Conservation (phyloP, 768 basidiomycete genomes). For the Leccinum broughii region DNA sequence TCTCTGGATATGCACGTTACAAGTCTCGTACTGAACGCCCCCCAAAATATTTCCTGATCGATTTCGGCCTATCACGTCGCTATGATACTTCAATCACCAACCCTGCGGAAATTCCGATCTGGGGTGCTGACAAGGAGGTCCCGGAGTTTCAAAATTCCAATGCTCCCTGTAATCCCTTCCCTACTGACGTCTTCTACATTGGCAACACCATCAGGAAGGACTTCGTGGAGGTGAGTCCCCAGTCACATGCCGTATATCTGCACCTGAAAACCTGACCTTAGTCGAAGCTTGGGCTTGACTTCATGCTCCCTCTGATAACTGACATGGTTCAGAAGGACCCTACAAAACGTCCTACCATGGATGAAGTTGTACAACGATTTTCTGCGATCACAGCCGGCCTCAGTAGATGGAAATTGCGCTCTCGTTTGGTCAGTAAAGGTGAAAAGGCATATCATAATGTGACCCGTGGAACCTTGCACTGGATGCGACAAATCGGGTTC, state of each 20-base stretch:
- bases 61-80: background rate
- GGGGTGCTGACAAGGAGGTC: background rate
- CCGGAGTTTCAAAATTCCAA: background rate
- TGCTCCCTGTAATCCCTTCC: background rate
- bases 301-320: slow-evolving; percentile 34
- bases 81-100: background rate
- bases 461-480: slow-evolving; percentile 16
- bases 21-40: background rate
- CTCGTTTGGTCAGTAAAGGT: slow-evolving; percentile 17
- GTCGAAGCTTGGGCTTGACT: slow-evolving; percentile 22
- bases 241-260: background rate
- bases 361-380: slow-evolving; percentile 25
- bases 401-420: slow-evolving; percentile 29
- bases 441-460: slow-evolving; percentile 4
- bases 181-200: background rate
- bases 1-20: background rate
- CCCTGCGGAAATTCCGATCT: background rate
- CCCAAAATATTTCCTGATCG: background rate
- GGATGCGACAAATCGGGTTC: slow-evolving; percentile 25
- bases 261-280: background rate
- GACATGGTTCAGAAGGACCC: slow-evolving; percentile 43
- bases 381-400: slow-evolving; percentile 8
- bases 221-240: background rate
- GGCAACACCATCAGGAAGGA: background rate
- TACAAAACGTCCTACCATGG: slow-evolving; percentile 37